These are phyloP conservation scores for Magnaporthiopsis incrustans DNA, from an alignment of 2,329 filamentous ascomycete genomes.

Conservation along the genomic window DNA sequence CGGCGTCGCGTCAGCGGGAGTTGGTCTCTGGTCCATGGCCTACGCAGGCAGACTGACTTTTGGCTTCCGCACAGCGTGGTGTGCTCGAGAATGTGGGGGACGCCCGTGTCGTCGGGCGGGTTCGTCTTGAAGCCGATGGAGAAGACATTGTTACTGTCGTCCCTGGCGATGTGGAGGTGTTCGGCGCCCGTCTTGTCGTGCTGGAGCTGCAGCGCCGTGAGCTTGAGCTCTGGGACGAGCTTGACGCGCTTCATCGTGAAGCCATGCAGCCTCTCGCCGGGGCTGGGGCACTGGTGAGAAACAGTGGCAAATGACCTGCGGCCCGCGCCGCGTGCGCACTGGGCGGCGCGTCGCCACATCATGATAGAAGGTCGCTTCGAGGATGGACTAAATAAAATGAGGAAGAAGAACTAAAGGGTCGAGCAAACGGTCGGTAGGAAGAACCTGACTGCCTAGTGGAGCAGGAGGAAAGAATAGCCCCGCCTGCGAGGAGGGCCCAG, in stretches of 20 bases:
- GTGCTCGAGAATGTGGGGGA: conserved; percentile 96
- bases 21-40: neutral
- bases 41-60: conserved; percentile 48
- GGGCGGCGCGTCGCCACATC: conserved; percentile 9
- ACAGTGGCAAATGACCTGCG: conserved; percentile 67
- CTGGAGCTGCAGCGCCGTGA: conserved; percentile 82
- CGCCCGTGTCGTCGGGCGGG: conserved; percentile 88
- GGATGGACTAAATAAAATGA: neutral
- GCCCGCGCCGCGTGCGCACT: conserved; percentile 29
- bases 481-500: neutral
- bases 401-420: neutral
- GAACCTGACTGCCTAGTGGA: too few species aligned
- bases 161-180: conserved; percentile 87
- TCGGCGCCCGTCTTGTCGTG: conserved; percentile 96
- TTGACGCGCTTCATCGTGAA: conserved; percentile 87
- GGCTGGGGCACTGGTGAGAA: conserved; percentile 58
- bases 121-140: conserved; percentile 99
- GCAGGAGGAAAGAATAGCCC: neutral
- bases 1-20: neutral
- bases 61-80: conserved; percentile 93
- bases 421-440: neutral
- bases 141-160: conserved; percentile 99
- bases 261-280: conserved; percentile 82
- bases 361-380: neutral
- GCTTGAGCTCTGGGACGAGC: conserved; percentile 86